These are phyloP conservation scores for Helianthus tuberosus DNA, from an alignment of 129 eudicot genomes.

Conservation along the genomic window DNA sequence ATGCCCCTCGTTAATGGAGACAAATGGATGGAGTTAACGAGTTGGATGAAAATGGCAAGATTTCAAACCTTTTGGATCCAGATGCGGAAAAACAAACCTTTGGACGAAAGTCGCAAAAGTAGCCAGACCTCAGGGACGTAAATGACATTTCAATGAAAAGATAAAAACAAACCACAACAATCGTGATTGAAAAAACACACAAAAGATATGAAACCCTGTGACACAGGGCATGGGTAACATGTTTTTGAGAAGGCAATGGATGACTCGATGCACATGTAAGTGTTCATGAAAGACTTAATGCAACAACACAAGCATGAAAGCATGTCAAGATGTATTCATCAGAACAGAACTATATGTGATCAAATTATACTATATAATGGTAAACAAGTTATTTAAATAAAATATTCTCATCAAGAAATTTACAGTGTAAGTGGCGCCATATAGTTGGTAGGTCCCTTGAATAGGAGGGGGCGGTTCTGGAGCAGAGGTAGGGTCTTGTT, in stretches of 20 bases:
- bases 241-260: background rate
- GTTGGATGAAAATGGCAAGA: too few relatives aligned
- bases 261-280: background rate
- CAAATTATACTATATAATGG: background rate
- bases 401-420: constrained; percentile 8
- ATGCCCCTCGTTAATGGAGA: too few relatives aligned
- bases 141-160: background rate
- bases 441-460: constrained; percentile 71
- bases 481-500: constrained; percentile 58
- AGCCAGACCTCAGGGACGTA: too few relatives aligned
- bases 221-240: background rate
- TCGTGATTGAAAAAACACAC: background rate
- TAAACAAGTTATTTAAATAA: background rate
- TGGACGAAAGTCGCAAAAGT: too few relatives aligned
- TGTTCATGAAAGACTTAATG: background rate
- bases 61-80: too few relatives aligned
- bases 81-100: too few relatives aligned
- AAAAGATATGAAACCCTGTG: background rate
- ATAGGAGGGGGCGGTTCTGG: constrained; percentile 91
- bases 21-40: too few relatives aligned
- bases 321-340: background rate
- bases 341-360: constrained; percentile 6
- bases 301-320: constrained; percentile 15
- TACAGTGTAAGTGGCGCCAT: constrained; percentile 78
- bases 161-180: background rate